Conservation (phyloP, 495 filamentous ascomycete species). For the Trichoderma virens region DNA sequence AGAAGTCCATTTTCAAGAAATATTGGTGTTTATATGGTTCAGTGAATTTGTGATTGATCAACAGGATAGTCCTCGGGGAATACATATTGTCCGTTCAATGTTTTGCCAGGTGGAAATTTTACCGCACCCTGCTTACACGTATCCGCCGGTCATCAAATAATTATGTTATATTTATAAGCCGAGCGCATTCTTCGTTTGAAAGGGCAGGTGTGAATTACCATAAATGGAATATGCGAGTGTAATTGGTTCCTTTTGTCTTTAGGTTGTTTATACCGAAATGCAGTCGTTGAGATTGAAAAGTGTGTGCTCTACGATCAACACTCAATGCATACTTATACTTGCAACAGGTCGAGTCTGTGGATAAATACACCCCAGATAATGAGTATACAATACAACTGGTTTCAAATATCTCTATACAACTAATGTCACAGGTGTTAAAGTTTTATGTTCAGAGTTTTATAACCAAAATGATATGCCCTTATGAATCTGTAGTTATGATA, state of each 20-base stretch:
- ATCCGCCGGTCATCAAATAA: not conserved
- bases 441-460: no score
- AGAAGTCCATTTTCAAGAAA: not conserved
- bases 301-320: no score
- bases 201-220: not conserved
- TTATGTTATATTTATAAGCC: not conserved
- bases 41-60: not conserved
- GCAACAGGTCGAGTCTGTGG: no score
- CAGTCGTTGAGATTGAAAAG: no score
- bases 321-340: no score
- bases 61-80: not conserved
- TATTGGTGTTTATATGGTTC: not conserved
- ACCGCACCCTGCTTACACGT: not conserved
- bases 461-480: no score
- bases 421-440: no score
- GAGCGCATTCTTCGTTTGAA: not conserved
- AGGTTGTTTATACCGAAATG: no score
- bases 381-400: no score
- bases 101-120: not conserved
- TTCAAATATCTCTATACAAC: no score
- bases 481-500: no score
- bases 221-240: not conserved
- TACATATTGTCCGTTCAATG: not conserved
- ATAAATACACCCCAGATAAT: no score
- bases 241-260: not conserved